Base-by-base conservation (phyloP, 176 grass and related monocot genomes). In the Rhynchospora breviuscula region DNA sequence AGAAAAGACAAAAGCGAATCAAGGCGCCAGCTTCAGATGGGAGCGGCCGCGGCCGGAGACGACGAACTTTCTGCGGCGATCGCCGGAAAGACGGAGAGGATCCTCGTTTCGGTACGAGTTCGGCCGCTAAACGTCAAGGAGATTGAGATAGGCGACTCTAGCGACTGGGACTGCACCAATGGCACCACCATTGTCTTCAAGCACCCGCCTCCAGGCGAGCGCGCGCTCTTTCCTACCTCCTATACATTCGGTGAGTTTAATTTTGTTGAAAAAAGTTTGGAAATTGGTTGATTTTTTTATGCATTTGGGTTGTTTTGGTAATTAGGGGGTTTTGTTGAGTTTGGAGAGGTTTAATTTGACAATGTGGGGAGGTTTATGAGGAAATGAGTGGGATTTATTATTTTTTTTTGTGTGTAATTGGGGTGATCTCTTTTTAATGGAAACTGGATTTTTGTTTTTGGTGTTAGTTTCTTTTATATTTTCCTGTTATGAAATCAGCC, bases 191-290 rank as follows among this genome's bases (percentile, higher is more conserved):
- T 98, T 83, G 63, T 85, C 65, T 95, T 91, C 89, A 92, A 90
- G 82, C 79, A 90, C 82, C 82, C 73, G 82, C 49, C 89, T 64
- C 89, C 89, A 17, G 48, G 48, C 3, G 95, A 98, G 83, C 85
- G 95, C 22, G 84, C 92, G 67, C 80, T 98, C 84, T 88, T 87
- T 76, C 95, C 95, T 0, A 45, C 75, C 44, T 14, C 77, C 18
- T 95, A 95, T 85, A 90, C 82, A 56, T 95, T 93, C 76, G 95
- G 95, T 99, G 84, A 87, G 96, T 90, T 56, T 17, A 29, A 31
- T 31, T 78, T 75, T 31, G 0, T 66, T 17, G 31, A 10, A 33
- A 11, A 18, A 54, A 74, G 35, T 12, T 74, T 61, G 66, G 12
- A 57, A 59, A 8, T 35, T 66, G 7, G 7, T 54, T 67, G 44